phyloP scores from a whole-genome alignment of 2,329 filamentous ascomycete species.

The Pseudofabraea citricarpa region DNA sequence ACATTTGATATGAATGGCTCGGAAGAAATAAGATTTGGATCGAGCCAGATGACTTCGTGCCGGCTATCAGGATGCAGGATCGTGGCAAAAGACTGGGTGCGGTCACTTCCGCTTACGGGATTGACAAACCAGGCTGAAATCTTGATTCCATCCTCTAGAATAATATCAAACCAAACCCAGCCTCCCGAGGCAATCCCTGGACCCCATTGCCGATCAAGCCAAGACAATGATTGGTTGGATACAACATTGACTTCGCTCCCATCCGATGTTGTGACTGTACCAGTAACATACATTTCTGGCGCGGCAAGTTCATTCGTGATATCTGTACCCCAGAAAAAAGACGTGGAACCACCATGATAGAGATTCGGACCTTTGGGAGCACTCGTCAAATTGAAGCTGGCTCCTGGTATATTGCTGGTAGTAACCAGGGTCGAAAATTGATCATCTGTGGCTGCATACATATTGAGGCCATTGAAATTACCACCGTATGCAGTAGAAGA shows the following conservation, averaged over 20 bases:
- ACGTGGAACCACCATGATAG: background rate
- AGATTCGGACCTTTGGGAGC: background rate
- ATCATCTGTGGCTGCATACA: background rate
- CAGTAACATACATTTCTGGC: background rate
- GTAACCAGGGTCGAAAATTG: background rate
- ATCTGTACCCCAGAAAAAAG: background rate
- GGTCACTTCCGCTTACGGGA: background rate
- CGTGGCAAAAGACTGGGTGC: background rate
- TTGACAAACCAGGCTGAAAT: background rate
- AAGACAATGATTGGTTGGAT: background rate
- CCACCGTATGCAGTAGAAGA: background rate
- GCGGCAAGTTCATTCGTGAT: background rate
- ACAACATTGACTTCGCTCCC: background rate
- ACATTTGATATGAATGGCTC: background rate
- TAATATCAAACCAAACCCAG: background rate
- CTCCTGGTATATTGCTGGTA: background rate
- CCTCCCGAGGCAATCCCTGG: background rate
- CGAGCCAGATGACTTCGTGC: background rate
- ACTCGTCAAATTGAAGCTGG: background rate
- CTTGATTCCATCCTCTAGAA: background rate
- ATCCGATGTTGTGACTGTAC: slow-evolving; percentile 1
- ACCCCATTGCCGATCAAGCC: slow-evolving; percentile 1
- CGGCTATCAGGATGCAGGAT: background rate
- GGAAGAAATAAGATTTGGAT: background rate
- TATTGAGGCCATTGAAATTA: background rate